Percentiles rank a stretch among this genome's conserved stretches.
Conservation (phyloP, 495 filamentous ascomycete genomes). For the Letharia columbiana region DNA sequence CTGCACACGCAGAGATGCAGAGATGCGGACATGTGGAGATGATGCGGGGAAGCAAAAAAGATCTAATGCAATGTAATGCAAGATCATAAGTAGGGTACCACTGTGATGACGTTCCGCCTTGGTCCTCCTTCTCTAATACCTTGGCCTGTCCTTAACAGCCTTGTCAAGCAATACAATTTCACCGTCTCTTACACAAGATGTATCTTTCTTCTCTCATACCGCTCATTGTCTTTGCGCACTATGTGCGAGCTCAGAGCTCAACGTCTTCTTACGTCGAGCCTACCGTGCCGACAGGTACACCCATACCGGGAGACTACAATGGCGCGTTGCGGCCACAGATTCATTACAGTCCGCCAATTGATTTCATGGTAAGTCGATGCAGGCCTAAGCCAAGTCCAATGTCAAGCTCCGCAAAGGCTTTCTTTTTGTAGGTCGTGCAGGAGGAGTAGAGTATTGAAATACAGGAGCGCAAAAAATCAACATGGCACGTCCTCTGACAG, state of each 20-base stretch:
- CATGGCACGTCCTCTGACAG: background rate
- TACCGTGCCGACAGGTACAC: constrained; percentile 32
- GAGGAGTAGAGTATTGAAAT: background rate
- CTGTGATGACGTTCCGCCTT: background rate
- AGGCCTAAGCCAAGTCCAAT: background rate
- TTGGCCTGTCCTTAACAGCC: background rate
- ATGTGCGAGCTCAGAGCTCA: constrained; percentile 20
- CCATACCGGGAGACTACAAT: constrained; percentile 35
- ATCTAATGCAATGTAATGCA: background rate
- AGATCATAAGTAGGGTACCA: background rate
- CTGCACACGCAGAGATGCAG: background rate
- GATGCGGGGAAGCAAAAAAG: background rate
- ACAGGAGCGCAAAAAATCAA: background rate
- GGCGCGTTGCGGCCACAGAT: constrained; percentile 41
- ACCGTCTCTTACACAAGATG: background rate
- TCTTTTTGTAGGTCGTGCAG: background rate
- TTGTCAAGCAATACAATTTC: background rate
- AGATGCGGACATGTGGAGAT: background rate
- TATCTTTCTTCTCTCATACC: constrained; percentile 3
- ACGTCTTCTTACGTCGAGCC: constrained; percentile 26
- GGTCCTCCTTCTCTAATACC: background rate
- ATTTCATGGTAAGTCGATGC: constrained; percentile 39
- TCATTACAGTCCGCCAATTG: constrained; percentile 45
- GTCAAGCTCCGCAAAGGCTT: background rate
- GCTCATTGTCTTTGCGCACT: background rate